These are phyloP conservation scores for Phytophthora sansomeana DNA, from an alignment of 352 stramenopile species.

Conservation along the genomic window DNA sequence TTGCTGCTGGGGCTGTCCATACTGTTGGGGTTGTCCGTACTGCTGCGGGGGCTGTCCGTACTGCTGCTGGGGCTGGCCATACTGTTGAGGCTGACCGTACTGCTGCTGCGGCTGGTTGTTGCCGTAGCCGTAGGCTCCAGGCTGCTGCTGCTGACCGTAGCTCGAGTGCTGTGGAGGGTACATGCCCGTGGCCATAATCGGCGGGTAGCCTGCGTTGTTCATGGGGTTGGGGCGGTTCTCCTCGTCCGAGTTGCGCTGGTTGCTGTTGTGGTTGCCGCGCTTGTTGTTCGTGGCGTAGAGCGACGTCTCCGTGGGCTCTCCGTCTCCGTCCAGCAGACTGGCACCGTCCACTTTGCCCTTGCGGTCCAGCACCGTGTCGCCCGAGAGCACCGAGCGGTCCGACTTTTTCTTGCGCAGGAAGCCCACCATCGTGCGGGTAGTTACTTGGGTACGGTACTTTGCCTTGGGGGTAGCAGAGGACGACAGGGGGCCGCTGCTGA, in stretches of 20 bases:
- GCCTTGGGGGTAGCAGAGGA: conserved; percentile 1
- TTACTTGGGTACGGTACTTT: background rate
- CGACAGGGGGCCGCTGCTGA: conserved; percentile 3
- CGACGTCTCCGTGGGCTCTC: conserved; percentile 73
- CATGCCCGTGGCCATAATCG: conserved; percentile 52
- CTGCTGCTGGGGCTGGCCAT: conserved; percentile 19
- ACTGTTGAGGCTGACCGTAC: conserved; percentile 21
- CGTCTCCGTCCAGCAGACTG: conserved; percentile 84
- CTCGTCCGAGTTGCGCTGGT: conserved; percentile 67
- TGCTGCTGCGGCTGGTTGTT: conserved; percentile 31
- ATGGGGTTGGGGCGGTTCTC: conserved; percentile 53
- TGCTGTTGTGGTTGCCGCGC: conserved; percentile 38
- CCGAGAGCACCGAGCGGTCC: conserved; percentile 68
- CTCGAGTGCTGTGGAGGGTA: conserved; percentile 69
- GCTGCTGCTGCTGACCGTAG: conserved; percentile 39
- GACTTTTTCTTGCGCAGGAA: conserved; percentile 91
- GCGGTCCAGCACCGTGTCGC: conserved; percentile 80
- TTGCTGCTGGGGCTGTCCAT: conserved; percentile 15
- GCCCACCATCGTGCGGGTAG: conserved; percentile 58
- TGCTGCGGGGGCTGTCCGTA: conserved; percentile 27
- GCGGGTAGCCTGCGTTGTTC: conserved; percentile 49
- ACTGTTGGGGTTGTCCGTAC: conserved; percentile 43
- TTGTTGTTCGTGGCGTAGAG: conserved; percentile 74
- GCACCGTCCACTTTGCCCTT: conserved; percentile 87
- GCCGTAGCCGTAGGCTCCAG: conserved; percentile 35